phyloP scores from a whole-genome alignment of 2,329 filamentous ascomycete genomes.

The Daldinia sp. region DNA sequence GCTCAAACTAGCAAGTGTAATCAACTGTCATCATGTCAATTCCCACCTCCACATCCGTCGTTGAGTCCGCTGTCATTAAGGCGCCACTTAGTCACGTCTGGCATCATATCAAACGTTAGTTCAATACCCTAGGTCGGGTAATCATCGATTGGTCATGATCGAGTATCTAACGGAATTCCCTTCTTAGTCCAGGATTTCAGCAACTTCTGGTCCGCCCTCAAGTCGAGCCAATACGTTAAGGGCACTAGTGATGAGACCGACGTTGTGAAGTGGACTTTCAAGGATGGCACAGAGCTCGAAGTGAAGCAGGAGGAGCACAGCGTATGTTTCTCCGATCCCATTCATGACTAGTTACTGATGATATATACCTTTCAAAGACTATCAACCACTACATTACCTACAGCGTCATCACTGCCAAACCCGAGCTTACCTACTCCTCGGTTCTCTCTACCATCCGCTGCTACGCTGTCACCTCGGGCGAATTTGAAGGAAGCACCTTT shows the following conservation, averaged over 20 bases:
- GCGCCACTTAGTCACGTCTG: conserved; percentile 75
- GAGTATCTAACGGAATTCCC: conserved; percentile 5
- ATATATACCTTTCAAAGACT: conserved; percentile 56
- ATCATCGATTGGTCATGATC: background rate
- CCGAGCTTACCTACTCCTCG: conserved; percentile 73
- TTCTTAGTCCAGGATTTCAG: conserved; percentile 69
- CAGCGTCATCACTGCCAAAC: conserved; percentile 75
- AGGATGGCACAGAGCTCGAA: conserved; percentile 75
- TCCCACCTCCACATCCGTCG: conserved; percentile 74
- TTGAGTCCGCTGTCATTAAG: conserved; percentile 75
- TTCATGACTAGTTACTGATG: conserved; percentile 11
- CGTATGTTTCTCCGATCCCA: conserved; percentile 57
- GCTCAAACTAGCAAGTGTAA: conserved; percentile 16
- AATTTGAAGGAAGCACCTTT: conserved; percentile 73
- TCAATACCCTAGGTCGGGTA: background rate
- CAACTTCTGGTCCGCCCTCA: conserved; percentile 74
- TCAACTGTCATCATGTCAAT: conserved; percentile 59
- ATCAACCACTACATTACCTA: conserved; percentile 83
- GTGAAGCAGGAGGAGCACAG: conserved; percentile 83
- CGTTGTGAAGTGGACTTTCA: conserved; percentile 77
- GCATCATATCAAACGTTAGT: conserved; percentile 76
- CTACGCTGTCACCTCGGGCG: conserved; percentile 75
- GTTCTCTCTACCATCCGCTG: conserved; percentile 75
- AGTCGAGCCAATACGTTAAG: conserved; percentile 73
- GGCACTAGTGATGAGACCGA: conserved; percentile 73